A percentile compares a stretch with the other conserved stretches of the same genome.
Evolutionary conservation across 75 land plant species (phyloP).

Genomic region (Larix kaempferi): DNA sequence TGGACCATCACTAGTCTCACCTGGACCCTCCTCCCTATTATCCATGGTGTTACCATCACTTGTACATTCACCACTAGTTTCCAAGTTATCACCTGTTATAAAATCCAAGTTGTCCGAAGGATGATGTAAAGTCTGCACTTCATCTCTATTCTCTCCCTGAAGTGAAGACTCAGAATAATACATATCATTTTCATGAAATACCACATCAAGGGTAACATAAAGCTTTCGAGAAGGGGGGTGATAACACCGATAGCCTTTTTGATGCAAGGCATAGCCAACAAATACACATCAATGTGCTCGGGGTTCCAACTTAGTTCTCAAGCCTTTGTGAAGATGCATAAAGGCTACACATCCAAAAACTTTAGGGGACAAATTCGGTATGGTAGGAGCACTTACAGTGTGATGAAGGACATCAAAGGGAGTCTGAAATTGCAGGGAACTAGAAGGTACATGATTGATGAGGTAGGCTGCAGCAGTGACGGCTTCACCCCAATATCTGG

Average conservation of each 20-base stretch:
- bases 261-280: slow-evolving; percentile 20
- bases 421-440: slow-evolving; percentile 11
- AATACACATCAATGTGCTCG: slow-evolving; percentile 13
- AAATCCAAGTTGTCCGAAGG: neutral
- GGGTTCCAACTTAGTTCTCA: slow-evolving; percentile 12
- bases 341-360: neutral
- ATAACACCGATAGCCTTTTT: neutral
- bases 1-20: no score
- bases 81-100: neutral
- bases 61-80: neutral
- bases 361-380: neutral
- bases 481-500: slow-evolving; percentile 17
- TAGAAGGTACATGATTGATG: slow-evolving; percentile 18
- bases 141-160: slow-evolving; percentile 16
- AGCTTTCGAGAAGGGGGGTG: neutral
- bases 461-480: slow-evolving; percentile 8
- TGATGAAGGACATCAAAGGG: slow-evolving; percentile 5
- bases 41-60: neutral
- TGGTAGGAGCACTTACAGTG: neutral
- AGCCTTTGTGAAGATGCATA: neutral
- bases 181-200: slow-evolving; percentile 10
- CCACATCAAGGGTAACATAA: slow-evolving; percentile 15
- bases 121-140: neutral
- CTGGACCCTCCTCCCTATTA: no score
- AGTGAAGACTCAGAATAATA: slow-evolving; percentile 9